These are phyloP conservation scores for Epichloe scottii DNA, from an alignment of 2,329 filamentous ascomycete genomes.

Conservation along the genomic window DNA sequence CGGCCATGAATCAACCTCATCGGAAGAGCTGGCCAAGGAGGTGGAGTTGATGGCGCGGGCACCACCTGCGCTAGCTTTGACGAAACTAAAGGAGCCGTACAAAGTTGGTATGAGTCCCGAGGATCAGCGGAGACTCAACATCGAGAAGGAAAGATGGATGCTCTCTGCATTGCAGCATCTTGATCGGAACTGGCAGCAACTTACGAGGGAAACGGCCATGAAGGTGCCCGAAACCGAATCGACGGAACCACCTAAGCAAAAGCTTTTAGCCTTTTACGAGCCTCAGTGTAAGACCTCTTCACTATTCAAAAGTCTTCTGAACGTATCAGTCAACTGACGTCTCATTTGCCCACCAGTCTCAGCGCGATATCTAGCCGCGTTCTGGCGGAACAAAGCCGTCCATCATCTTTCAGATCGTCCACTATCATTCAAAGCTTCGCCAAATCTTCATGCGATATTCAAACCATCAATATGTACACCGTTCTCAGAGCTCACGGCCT, in stretches of 20 bases:
- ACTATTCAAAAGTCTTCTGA: neutral
- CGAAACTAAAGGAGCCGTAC: constrained; percentile 8
- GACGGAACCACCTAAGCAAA: constrained; percentile 8
- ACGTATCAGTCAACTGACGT: neutral
- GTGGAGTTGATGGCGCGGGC: constrained; percentile 8
- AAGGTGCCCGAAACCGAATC: neutral
- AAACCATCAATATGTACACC: neutral
- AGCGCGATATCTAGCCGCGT: neutral
- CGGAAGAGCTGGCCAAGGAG: neutral
- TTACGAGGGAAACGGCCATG: neutral
- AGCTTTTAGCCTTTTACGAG: constrained; percentile 39
- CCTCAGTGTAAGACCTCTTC: constrained; percentile 27
- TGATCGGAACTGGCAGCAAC: constrained; percentile 17
- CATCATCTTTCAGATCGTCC: constrained; percentile 4
- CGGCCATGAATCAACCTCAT: neutral
- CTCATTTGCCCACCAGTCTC: neutral
- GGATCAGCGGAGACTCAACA: constrained; percentile 13
- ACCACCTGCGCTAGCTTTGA: constrained; percentile 7
- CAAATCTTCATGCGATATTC: constrained; percentile 2
- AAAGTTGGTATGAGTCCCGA: neutral
- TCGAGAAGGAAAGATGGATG: constrained; percentile 34
- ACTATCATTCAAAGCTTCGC: constrained; percentile 1
- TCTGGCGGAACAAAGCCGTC: constrained; percentile 1
- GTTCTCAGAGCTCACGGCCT: constrained; percentile 23
- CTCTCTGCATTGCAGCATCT: constrained; percentile 40